Conservation (phyloP, 1,139 yeast species). For the Blastobotrys aristatus region DNA sequence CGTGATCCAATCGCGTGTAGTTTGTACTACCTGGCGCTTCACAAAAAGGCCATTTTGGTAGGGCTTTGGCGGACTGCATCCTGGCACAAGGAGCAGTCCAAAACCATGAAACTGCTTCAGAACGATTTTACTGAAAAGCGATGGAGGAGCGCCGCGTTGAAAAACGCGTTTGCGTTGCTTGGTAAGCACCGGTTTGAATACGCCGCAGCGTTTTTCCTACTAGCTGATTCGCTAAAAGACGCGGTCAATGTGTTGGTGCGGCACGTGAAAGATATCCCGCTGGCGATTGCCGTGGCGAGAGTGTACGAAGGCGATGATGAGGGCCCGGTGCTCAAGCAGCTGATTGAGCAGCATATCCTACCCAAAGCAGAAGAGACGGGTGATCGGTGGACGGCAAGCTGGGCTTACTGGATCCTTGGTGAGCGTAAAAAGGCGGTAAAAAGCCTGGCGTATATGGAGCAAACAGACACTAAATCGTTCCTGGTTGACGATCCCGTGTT, state of each 20-base stretch:
- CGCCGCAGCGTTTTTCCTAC: constrained; percentile 83
- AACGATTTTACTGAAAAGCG: constrained; percentile 70
- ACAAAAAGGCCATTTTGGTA: constrained; percentile 66
- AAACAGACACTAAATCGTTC: constrained; percentile 38
- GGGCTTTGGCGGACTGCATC: constrained; percentile 80
- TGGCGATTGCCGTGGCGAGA: constrained; percentile 79
- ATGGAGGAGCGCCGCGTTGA: constrained; percentile 85
- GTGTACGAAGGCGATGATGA: constrained; percentile 58
- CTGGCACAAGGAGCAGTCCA: constrained; percentile 74
- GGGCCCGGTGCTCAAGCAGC: constrained; percentile 45
- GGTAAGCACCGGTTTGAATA: constrained; percentile 84
- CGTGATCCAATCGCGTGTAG: constrained; percentile 75
- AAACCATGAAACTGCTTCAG: constrained; percentile 68
- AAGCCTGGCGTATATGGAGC: constrained; percentile 30
- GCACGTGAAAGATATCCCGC: constrained; percentile 59
- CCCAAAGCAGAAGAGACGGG: constrained; percentile 57
- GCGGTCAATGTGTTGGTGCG: constrained; percentile 67
- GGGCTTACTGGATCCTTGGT: constrained; percentile 66
- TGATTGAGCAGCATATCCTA: constrained; percentile 51
- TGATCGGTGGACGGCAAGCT: constrained; percentile 78
- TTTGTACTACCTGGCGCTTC: constrained; percentile 69
- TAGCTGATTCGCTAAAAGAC: constrained; percentile 75
- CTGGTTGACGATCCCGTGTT: constrained; percentile 80
- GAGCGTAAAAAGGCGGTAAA: constrained; percentile 21
- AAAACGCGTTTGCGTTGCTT: constrained; percentile 85